phyloP scores from a whole-genome alignment of 1,284 basidiomycete species.

The Apiotrichum mycotoxinovorans region DNA sequence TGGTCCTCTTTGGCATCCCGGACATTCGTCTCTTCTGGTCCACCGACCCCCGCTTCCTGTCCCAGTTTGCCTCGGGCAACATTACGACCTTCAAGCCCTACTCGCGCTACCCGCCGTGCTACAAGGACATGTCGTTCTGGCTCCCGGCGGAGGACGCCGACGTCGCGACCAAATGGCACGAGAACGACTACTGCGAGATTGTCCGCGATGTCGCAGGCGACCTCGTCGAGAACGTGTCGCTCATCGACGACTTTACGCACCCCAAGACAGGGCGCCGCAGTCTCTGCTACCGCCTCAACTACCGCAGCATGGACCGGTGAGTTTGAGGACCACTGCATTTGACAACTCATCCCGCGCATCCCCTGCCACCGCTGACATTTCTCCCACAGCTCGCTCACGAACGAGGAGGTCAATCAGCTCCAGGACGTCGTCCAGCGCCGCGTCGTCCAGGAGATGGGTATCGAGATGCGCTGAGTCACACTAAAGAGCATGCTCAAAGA shows the following conservation, averaged over 20 bases:
- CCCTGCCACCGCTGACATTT: neutral
- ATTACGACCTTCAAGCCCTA: slow-evolving; percentile 80
- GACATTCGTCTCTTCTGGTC: slow-evolving; percentile 99
- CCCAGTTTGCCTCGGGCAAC: slow-evolving; percentile 74
- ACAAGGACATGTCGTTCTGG: slow-evolving; percentile 94
- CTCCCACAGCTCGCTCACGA: slow-evolving; percentile 68
- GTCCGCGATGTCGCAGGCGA: slow-evolving; percentile 90
- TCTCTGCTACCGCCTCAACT: slow-evolving; percentile 87
- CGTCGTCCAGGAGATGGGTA: slow-evolving; percentile 51
- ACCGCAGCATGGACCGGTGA: slow-evolving; percentile 93
- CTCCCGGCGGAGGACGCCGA: slow-evolving; percentile 50
- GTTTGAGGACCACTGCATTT: slow-evolving; percentile 13
- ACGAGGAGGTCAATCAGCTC: slow-evolving; percentile 80
- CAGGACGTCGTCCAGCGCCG: slow-evolving; percentile 56
- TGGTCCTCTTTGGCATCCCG: slow-evolving; percentile 95
- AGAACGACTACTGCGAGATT: slow-evolving; percentile 95
- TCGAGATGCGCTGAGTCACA: slow-evolving; percentile 52
- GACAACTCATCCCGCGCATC: neutral
- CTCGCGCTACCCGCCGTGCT: slow-evolving; percentile 82
- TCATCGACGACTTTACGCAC: slow-evolving; percentile 87
- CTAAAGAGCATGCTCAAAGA: too few relatives aligned
- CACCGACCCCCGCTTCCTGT: slow-evolving; percentile 76
- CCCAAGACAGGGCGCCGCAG: slow-evolving; percentile 79
- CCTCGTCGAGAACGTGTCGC: slow-evolving; percentile 82
- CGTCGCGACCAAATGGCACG: slow-evolving; percentile 60